Percentiles rank a stretch among this genome's conserved stretches.
These are phyloP conservation scores for Stagonosporopsis vannaccii DNA, from an alignment of 2,329 filamentous ascomycete species.

Conservation along the genomic window DNA sequence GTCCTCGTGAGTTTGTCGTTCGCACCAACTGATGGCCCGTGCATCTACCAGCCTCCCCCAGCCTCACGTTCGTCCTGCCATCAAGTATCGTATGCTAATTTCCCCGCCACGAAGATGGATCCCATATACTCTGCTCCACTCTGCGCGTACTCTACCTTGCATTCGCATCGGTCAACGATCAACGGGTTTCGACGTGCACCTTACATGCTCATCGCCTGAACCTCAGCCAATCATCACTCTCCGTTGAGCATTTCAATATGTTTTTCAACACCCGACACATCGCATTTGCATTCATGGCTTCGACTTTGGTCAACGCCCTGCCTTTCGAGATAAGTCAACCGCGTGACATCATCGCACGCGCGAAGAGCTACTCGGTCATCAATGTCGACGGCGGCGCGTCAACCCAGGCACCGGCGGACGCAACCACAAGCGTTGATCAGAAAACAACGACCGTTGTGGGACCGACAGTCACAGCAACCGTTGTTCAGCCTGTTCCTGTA, in stretches of 20 bases:
- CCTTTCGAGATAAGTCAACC: conserved; percentile 35
- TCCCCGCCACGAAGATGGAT: conserved; percentile 17
- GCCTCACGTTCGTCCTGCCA: conserved; percentile 13
- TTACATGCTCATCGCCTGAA: conserved; percentile 1
- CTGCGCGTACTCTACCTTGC: conserved; percentile 4
- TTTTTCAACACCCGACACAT: conserved; percentile 33
- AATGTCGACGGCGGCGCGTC: conserved; percentile 50
- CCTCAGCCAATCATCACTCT: background rate
- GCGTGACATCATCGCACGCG: conserved; percentile 29
- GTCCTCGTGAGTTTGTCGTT: background rate
- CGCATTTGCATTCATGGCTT: conserved; percentile 30
- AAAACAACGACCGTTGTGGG: conserved; percentile 36
- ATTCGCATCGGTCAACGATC: conserved; percentile 5
- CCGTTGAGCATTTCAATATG: conserved; percentile 33
- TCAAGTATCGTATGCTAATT: conserved; percentile 4
- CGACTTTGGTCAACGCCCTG: conserved; percentile 31
- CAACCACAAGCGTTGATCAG: conserved; percentile 32
- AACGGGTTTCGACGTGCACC: background rate
- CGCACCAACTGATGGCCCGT: background rate
- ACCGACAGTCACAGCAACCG: conserved; percentile 34
- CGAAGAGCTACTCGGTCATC: conserved; percentile 49
- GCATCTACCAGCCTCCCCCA: conserved; percentile 12
- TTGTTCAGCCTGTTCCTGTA: conserved; percentile 20
- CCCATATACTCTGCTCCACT: conserved; percentile 13
- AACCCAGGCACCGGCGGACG: conserved; percentile 25